A percentile compares a stretch with the other conserved stretches of the same genome.
Conservation (phyloP, 1,284 basidiomycete species). For the Microbotryomycetes sp. region DNA sequence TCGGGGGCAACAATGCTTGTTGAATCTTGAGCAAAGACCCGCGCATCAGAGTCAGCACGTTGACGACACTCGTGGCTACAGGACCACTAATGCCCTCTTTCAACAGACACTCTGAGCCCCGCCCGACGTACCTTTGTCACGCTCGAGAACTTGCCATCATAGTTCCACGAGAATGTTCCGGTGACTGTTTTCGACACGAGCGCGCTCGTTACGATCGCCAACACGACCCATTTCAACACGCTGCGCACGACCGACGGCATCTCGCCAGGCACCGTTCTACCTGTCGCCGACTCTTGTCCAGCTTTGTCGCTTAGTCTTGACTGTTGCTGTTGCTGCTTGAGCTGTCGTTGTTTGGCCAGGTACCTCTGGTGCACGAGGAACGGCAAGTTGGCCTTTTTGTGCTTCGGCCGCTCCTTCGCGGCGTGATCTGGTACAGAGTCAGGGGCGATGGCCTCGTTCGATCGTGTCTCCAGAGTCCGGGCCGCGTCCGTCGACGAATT, state of each 20-base stretch:
- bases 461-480: too few relatives aligned
- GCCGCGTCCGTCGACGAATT: too few relatives aligned
- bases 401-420: too few relatives aligned
- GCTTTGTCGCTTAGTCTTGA: conserved; percentile 53
- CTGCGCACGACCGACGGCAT: not conserved
- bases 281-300: not conserved
- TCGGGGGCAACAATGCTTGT: not conserved
- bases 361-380: conserved; percentile 67
- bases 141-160: conserved; percentile 45
- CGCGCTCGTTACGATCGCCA: conserved; percentile 13
- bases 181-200: conserved; percentile 71
- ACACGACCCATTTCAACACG: conserved; percentile 2
- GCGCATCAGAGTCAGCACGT: too few relatives aligned
- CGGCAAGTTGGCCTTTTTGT: conserved; percentile 66
- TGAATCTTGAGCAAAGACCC: too few relatives aligned
- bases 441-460: too few relatives aligned
- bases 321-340: conserved; percentile 52
- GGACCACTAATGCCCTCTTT: too few relatives aligned
- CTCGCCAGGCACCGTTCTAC: not conserved
- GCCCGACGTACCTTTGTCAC: conserved; percentile 17
- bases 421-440: too few relatives aligned
- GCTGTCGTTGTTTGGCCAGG: conserved; percentile 44
- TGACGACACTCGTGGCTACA: too few relatives aligned
- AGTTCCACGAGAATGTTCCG: conserved; percentile 70
- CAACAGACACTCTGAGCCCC: too few relatives aligned